These are phyloP conservation scores for Dioscorea cayenensis DNA, from an alignment of 116 monocot species.

Conservation along the genomic window DNA sequence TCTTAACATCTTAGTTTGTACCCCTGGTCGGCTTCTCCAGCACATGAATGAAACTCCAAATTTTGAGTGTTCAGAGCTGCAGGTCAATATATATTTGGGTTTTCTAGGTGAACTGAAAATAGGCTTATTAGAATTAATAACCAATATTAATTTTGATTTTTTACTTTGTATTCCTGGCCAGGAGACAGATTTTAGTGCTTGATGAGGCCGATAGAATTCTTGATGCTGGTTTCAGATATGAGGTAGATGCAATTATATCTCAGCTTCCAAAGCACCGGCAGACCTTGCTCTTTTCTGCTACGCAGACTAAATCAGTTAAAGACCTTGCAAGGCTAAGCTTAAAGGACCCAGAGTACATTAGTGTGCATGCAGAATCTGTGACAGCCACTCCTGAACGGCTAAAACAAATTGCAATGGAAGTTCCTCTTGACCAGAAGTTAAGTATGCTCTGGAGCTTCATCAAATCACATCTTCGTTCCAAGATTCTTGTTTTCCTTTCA, in stretches of 20 bases:
- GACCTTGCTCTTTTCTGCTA: constrained; percentile 88
- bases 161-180: constrained; percentile 8
- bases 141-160: background rate
- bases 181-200: constrained; percentile 77
- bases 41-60: constrained; percentile 96
- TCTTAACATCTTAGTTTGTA: constrained; percentile 81
- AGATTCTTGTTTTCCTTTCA: constrained; percentile 82
- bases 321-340: constrained; percentile 90
- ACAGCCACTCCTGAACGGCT: constrained; percentile 78
- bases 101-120: background rate
- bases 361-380: constrained; percentile 78
- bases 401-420: constrained; percentile 71
- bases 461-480: constrained; percentile 61
- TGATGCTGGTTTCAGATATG: constrained; percentile 63
- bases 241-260: constrained; percentile 80
- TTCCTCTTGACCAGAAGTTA: constrained; percentile 84
- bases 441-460: constrained; percentile 95
- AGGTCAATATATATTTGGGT: constrained; percentile 41
- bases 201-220: constrained; percentile 98
- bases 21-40: constrained; percentile 87
- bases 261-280: constrained; percentile 74
- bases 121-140: background rate
- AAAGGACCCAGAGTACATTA: constrained; percentile 92
- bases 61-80: constrained; percentile 89
- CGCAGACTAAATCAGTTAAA: constrained; percentile 93